Conservation (phyloP, 75 land plant species). For the Sequoiadendron giganteum region DNA sequence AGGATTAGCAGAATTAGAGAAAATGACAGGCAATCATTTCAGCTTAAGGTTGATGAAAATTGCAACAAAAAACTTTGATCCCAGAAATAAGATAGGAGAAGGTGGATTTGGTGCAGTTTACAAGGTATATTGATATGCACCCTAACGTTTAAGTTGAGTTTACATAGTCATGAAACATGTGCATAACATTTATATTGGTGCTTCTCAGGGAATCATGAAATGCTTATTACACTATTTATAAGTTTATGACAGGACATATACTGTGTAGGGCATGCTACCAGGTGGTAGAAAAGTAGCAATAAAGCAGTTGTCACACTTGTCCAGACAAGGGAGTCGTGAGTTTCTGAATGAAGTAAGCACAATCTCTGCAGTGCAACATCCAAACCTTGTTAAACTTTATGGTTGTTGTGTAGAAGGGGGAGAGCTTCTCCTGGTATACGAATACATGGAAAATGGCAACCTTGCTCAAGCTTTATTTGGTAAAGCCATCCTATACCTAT, state of each 20-base stretch:
- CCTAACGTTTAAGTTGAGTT: no score
- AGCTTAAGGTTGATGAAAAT: neutral
- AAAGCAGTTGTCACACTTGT: constrained; percentile 6
- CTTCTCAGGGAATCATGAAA: neutral
- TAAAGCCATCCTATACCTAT: constrained; percentile 1
- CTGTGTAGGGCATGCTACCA: constrained; percentile 8
- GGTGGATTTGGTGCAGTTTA: no score
- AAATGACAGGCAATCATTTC: neutral
- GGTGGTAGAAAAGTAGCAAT: constrained; percentile 11
- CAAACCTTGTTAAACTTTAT: constrained; percentile 30
- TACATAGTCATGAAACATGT: neutral
- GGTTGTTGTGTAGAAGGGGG: constrained; percentile 38
- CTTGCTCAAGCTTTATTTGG: constrained; percentile 30
- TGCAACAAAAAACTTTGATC: constrained; percentile 10
- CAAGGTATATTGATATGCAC: no score
- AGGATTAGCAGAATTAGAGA: neutral
- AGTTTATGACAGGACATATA: neutral
- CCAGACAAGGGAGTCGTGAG: constrained; percentile 13
- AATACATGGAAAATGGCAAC: constrained; percentile 32
- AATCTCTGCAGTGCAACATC: constrained; percentile 18
- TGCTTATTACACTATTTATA: neutral
- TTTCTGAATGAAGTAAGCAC: constrained; percentile 14
- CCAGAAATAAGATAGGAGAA: no score
- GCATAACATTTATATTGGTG: neutral
- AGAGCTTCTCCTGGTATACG: constrained; percentile 26